Percentiles rank a stretch among this genome's conserved stretches.
Conservation (phyloP, 1,139 yeast genomes). For the Yamadazyma siamensis region DNA sequence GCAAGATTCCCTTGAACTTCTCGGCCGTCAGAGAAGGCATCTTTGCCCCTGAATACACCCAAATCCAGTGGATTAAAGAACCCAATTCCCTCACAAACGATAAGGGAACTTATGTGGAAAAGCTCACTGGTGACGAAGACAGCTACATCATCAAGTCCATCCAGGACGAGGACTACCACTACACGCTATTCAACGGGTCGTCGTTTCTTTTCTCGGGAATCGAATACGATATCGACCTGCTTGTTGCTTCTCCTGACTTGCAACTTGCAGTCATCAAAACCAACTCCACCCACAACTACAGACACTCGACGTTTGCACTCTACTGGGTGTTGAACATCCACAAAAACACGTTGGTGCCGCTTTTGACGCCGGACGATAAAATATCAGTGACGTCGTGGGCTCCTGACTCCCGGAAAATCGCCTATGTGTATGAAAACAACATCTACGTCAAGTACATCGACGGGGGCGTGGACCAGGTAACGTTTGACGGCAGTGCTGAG, state of each 20-base stretch:
- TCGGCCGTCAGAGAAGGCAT: constrained; percentile 44
- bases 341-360: constrained; percentile 23
- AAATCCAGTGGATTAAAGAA: constrained; percentile 66
- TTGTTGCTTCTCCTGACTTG: constrained; percentile 65
- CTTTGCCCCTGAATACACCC: constrained; percentile 46
- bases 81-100: constrained; percentile 43
- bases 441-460: constrained; percentile 38
- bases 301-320: constrained; percentile 68
- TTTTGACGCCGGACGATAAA: constrained; percentile 19
- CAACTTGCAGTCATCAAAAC: constrained; percentile 52
- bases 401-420: constrained; percentile 62
- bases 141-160: constrained; percentile 47
- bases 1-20: constrained; percentile 28
- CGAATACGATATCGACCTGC: constrained; percentile 46
- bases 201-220: constrained; percentile 35
- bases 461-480: constrained; percentile 29
- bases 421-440: constrained; percentile 66
- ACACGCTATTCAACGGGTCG: constrained; percentile 48
- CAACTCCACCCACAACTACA: constrained; percentile 55
- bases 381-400: constrained; percentile 68
- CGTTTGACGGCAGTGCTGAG: constrained; percentile 48
- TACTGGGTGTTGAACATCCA: constrained; percentile 55
- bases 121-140: constrained; percentile 15
- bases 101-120: constrained; percentile 49
- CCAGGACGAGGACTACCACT: constrained; percentile 43